Base-by-base conservation (phyloP, 2,329 filamentous ascomycete genomes). In the Mollisia scopiformis region DNA sequence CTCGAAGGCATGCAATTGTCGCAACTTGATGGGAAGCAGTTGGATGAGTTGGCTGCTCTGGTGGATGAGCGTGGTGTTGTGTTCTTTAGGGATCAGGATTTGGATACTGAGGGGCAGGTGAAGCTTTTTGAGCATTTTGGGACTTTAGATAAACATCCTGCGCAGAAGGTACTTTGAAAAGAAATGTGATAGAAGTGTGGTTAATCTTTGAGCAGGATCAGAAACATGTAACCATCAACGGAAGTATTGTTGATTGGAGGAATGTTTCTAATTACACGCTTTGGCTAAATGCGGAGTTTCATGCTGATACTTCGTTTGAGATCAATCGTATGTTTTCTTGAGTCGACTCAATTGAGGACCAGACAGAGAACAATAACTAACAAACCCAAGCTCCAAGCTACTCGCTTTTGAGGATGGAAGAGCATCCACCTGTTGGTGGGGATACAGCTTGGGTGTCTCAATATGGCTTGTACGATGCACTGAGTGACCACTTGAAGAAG, bases 391-490 rank as follows among this genome's bases (percentile, higher is more conserved):
- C 80, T 2, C 80, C 80, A 0, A 79, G 76, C 1, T 83, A 82
- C 62, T 82, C 80, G 1, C 65, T 83, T n/a, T 71, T 83, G 11
- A 74, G 80, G 19, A 82, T 82, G 77, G 78, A 82, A 65, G 78
- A 81, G 55, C 78, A 80, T 59, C 80, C 81, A 0, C 43, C 95
- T 93, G 73, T 81, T 91, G 57, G 83, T 95, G 30, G 92, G 95
- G 73, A 88, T 84, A 62, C 92, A 91, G 1, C 80, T 82, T 50
- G 66, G 66, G 62, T 68, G 10, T 68, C 66, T 56, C 51, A 51
- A 14, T 68, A 68, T 33, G 67, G 66, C 1, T 61, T 68, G 30
- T 69, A 69, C 21, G 67, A 69, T 46, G 66, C 57, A 25, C 57
- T 69, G 13, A 67, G 63, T 39, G 55, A 56, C 14, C 55, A 55